A percentile compares a stretch with the other conserved stretches of the same genome.
phyloP scores from a whole-genome alignment of 2,329 filamentous ascomycete species.

The Neofusicoccum cordaticola region DNA sequence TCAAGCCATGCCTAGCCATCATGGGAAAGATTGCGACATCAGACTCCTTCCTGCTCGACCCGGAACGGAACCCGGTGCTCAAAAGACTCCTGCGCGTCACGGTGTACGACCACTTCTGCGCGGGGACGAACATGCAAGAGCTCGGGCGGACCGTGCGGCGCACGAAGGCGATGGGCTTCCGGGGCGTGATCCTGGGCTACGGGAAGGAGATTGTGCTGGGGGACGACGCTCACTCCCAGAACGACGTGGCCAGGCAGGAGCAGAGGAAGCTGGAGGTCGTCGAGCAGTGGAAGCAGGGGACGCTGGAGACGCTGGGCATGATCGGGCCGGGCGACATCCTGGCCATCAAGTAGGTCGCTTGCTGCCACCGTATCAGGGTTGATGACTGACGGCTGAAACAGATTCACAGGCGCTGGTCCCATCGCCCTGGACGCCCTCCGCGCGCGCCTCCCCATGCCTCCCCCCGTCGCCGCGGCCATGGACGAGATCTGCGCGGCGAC shows the following conservation, averaged over 20 bases:
- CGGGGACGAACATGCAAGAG: slow-evolving; percentile 69
- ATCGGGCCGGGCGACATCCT: slow-evolving; percentile 47
- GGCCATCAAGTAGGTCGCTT: slow-evolving; percentile 39
- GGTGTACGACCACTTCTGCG: slow-evolving; percentile 88
- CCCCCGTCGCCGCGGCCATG: slow-evolving; percentile 73
- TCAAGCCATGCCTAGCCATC: background rate
- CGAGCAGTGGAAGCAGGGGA: slow-evolving; percentile 66
- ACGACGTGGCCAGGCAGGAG: background rate
- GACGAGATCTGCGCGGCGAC: slow-evolving; percentile 59
- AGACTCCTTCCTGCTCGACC: background rate
- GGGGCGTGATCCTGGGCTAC: slow-evolving; percentile 82
- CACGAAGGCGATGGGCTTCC: slow-evolving; percentile 70
- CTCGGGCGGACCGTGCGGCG: slow-evolving; percentile 61
- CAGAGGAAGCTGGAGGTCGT: slow-evolving; percentile 59
- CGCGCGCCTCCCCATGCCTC: slow-evolving; percentile 60
- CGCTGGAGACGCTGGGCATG: slow-evolving; percentile 63
- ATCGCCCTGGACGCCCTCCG: slow-evolving; percentile 67
- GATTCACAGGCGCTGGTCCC: slow-evolving; percentile 78
- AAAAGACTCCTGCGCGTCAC: slow-evolving; percentile 71
- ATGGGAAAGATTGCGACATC: background rate
- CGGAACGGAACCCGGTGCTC: slow-evolving; percentile 51
- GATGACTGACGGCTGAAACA: slow-evolving; percentile 23
- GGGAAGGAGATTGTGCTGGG: slow-evolving; percentile 61
- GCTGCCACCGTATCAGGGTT: too few relatives aligned
- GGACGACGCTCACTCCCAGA: slow-evolving; percentile 18